Base-by-base conservation (phyloP, 2,329 filamentous ascomycete genomes). In the Exophiala spinifera region DNA sequence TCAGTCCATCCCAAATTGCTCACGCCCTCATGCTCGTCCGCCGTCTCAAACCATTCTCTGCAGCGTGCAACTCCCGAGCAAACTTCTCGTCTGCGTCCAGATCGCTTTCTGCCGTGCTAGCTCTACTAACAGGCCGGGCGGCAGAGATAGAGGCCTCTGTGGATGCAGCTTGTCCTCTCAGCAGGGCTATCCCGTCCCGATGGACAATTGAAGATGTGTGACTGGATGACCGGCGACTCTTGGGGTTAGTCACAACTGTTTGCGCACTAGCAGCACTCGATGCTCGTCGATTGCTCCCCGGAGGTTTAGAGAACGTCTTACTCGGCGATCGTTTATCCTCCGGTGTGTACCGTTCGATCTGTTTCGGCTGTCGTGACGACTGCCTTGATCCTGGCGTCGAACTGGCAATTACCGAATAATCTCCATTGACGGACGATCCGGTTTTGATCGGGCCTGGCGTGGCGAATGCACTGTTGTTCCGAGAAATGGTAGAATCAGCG, bases 301-400 rank as follows among this genome's bases (percentile, higher is more conserved):
- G 45, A 6, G 49, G 23, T 34, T 57, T 57, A 13, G 57, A 45
- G 25, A 43, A 33, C 13, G 48, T 11, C 20, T 60, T 62, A 42
- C 37, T 56, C 7, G 60, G 57, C 19, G 60, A 51, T 43, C 52
- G 50, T 19, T 51, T 50, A n/a, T 56, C 55, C 28, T 75, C 72
- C 4, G 71, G 67, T 15, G 67, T 65, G 53, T 72, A 73, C 15
- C 72, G 64, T 34, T 74, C 72, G 34, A 69, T 62, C 50, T 71
- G 67, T 48, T 72, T 71, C 20, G 73, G 69, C 57, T 75, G 74
- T 37, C 72, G 72, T 25, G 74, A 76, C 6, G 72, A 74, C 44
- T 75, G 72, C 10, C 72, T 70, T 37, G 74, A 76, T 69, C 10
- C 73, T 67, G n/a, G 72, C 70, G 57, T 72, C 64, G 64, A 59